These are phyloP conservation scores for Candida takata DNA, from an alignment of 805 yeast genomes.

Conservation along the genomic window DNA sequence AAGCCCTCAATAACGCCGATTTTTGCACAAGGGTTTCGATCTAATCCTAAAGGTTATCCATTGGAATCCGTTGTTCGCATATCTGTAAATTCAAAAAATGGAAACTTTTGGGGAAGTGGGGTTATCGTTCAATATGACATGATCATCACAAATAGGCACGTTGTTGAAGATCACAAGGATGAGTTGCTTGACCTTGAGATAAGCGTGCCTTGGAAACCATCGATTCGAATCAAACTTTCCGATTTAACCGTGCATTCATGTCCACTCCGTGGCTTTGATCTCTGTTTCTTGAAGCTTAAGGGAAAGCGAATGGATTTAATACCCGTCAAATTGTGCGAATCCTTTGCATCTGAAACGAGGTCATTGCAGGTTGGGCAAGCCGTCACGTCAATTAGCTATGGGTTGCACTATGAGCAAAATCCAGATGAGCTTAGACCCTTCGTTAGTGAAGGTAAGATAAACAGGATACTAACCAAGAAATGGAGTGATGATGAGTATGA, in stretches of 20 bases:
- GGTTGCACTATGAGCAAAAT: constrained; percentile 15
- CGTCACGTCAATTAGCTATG: constrained; percentile 23
- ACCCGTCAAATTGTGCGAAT: constrained; percentile 10
- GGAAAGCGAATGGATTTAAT: constrained; percentile 2
- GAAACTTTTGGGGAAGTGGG: constrained; percentile 26
- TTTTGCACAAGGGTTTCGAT: too few species aligned
- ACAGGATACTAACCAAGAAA: constrained; percentile 10
- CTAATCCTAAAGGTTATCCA: too few species aligned
- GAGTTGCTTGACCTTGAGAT: constrained; percentile 6
- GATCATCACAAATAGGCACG: constrained; percentile 24
- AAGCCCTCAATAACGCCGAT: background rate
- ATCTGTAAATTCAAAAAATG: constrained; percentile 12
- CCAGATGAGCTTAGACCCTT: constrained; percentile 13
- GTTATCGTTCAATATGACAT: constrained; percentile 11
- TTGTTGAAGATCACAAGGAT: constrained; percentile 12
- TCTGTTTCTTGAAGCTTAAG: constrained; percentile 18
- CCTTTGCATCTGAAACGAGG: constrained; percentile 1
- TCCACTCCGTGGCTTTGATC: constrained; percentile 22
- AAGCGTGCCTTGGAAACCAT: constrained; percentile 6
- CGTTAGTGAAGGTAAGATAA: constrained; percentile 18
- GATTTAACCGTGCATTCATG: constrained; percentile 12
- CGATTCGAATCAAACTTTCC: constrained; percentile 1
- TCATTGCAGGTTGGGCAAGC: constrained; percentile 12
- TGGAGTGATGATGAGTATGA: constrained; percentile 5
- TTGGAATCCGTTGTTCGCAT: constrained; percentile 18